These are phyloP conservation scores for Acanthamoeba royreba DNA, from an alignment of 208 protist species.

Conservation along the genomic window DNA sequence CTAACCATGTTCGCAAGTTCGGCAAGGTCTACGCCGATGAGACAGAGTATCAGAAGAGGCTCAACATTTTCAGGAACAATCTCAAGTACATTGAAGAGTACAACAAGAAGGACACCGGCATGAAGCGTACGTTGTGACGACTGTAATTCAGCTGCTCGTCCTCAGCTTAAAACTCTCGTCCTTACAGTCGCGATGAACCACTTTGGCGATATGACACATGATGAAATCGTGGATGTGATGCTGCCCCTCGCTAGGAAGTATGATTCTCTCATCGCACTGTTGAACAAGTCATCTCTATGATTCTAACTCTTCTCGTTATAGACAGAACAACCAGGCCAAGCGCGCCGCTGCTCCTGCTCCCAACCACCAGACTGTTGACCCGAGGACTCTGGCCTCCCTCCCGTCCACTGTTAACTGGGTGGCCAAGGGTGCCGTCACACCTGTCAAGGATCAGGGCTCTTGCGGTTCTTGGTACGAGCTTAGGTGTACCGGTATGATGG, in stretches of 20 bases:
- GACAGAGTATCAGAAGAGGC: neutral
- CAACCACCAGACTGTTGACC: neutral
- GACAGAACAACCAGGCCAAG: neutral
- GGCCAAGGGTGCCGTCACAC: conserved; percentile 84
- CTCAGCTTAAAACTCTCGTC: neutral
- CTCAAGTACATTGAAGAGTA: neutral
- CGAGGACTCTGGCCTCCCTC: neutral
- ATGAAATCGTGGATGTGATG: conserved; percentile 46
- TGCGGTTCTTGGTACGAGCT: conserved; percentile 87
- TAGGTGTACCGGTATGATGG: neutral
- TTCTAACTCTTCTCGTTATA: neutral
- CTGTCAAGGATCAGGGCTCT: conserved; percentile 92
- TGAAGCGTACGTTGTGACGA: neutral
- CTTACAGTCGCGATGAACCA: conserved; percentile 56
- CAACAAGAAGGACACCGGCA: conserved; percentile 19
- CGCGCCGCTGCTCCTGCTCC: neutral
- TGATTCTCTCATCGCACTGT: neutral
- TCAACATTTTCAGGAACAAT: conserved; percentile 21
- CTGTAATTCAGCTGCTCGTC: too few species aligned
- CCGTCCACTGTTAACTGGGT: conserved; percentile 83
- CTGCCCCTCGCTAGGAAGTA: neutral
- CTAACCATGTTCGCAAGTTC: neutral
- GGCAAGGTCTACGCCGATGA: neutral
- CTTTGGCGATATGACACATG: conserved; percentile 62
- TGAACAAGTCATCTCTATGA: neutral